A percentile compares a stretch with the other conserved stretches of the same genome.
Conservation (phyloP, 345 rosid species). For the Brassica napus region Da-Ae NC_063444.1:16531501-16532000, state of each 20-base stretch:
- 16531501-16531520: background rate
- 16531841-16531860: background rate
- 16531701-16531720: background rate
- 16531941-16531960: background rate
- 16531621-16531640: constrained; percentile 99
- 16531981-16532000: constrained; percentile 24
- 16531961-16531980: constrained; percentile 2
- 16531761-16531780: background rate
- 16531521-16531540: background rate
- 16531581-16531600: no score
- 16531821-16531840: background rate
- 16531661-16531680: constrained; percentile 94
- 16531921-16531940: background rate
- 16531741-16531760: background rate
- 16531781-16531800: background rate
- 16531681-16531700: constrained; percentile 98
- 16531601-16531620: background rate
- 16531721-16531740: background rate
- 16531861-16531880: background rate
- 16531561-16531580: no score
- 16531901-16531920: background rate
- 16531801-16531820: background rate
- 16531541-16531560: no score
- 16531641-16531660: constrained; percentile 97
- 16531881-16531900: background rate